Base-by-base conservation (phyloP, 2,329 filamentous ascomycete species). In the Ophiostoma triangulosporum region DNA sequence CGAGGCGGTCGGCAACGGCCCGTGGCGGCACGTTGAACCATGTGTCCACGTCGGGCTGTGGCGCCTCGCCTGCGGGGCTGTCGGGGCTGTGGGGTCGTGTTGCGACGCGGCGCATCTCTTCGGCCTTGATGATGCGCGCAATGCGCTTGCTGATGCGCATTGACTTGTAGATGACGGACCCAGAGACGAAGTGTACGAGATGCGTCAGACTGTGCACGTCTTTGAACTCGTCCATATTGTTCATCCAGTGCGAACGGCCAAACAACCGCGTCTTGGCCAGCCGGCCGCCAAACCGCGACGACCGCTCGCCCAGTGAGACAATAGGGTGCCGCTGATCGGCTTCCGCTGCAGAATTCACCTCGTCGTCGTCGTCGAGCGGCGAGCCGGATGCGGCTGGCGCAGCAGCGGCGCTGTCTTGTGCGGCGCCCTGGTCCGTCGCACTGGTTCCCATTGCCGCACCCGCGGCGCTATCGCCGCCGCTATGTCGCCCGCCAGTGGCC, bases 1-100 rank as follows among this genome's bases (percentile, higher is more conserved):
- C 64, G 1, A 80, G 68, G 49, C 70, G 64, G 56, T 80, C 76
- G 0, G 73, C 70, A 0, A 77, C 57, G 0, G 63, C 62, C 15
- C 66, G 62, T 1, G 63, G 52, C 0, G 63, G 53, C 0, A 70
- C 69, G n/a, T 70, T 3, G 24, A 55, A 45, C 56, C 56, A 58
- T 12, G 33, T 11, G 4, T 49, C 26, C 11, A 48, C 43, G 9
- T 26, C 48, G 38, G 2, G 17, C 8, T 12, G 38, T 24, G 20
- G 38, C 11, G 4, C n/a, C n/a, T n/a, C n/a, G n/a, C n/a, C n/a
- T n/a, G n/a, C n/a, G n/a, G n/a, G n/a, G n/a, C 15, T 17, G 15
- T 43, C 50, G 2, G 5, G 14, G 11, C 8, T n/a, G 15, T 35
- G 35, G 15, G 24, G 5, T 2, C 29, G 31, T 29, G 17, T 31